phyloP scores from a whole-genome alignment of 257 asterid genomes.

The Solanum raphanifolium region DNA sequence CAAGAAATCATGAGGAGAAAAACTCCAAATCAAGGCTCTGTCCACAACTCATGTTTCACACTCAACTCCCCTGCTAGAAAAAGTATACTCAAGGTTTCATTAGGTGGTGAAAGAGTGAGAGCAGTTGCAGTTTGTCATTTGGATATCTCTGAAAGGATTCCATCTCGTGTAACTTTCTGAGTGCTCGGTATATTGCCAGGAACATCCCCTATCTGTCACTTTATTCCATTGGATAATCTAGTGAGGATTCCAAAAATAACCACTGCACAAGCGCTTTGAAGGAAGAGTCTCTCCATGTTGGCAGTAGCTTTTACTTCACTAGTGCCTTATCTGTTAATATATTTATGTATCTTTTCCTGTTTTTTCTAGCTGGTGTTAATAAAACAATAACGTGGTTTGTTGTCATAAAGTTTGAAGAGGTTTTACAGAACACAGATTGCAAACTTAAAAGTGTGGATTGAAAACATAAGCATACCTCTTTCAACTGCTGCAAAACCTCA shows the following conservation, averaged over 20 bases:
- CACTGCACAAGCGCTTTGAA: not conserved
- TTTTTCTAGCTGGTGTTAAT: not conserved
- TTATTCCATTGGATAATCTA: slow-evolving; percentile 63
- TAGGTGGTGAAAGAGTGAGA: slow-evolving; percentile 34
- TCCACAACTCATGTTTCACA: slow-evolving; percentile 33
- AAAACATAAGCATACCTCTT: slow-evolving; percentile 13
- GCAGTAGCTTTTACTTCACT: not conserved
- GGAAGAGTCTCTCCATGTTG: not conserved
- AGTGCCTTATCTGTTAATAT: not conserved
- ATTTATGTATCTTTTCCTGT: not conserved
- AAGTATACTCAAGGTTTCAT: slow-evolving; percentile 16
- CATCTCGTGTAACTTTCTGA: slow-evolving; percentile 36
- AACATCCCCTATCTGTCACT: slow-evolving; percentile 54
- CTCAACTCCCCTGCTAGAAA: slow-evolving; percentile 3
- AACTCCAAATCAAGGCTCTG: slow-evolving; percentile 12
- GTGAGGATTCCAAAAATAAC: slow-evolving; percentile 31
- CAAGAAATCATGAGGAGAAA: slow-evolving; percentile 11
- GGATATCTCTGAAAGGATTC: slow-evolving; percentile 71
- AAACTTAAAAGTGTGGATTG: not conserved
- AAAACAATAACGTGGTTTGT: not conserved
- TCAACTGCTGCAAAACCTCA: slow-evolving; percentile 57
- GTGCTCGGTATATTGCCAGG: slow-evolving; percentile 54
- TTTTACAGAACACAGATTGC: not conserved
- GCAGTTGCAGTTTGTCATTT: slow-evolving; percentile 75
- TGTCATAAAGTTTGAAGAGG: not conserved